Conservation (phyloP, 2,329 filamentous ascomycete species). For the Gnomoniopsis sp. region DNA sequence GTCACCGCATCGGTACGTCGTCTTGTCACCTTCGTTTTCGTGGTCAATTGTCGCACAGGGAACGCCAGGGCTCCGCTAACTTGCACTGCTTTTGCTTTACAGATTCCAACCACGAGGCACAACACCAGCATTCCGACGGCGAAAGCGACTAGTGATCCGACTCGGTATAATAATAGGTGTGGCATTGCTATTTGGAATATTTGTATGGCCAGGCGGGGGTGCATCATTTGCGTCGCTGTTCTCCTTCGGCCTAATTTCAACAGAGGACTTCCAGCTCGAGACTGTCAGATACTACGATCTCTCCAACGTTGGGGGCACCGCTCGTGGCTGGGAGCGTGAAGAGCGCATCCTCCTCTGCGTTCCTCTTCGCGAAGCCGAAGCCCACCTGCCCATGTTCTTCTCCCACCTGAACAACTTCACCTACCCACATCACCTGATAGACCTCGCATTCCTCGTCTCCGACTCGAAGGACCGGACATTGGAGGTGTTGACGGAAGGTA, state of each 20-base stretch:
- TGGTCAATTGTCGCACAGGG: not conserved
- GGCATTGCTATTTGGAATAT: constrained; percentile 66
- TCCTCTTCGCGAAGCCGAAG: constrained; percentile 85
- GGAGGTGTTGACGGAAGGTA: constrained; percentile 66
- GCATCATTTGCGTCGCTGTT: constrained; percentile 58
- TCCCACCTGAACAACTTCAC: constrained; percentile 95
- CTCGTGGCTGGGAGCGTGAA: constrained; percentile 91
- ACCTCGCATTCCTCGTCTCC: constrained; percentile 93
- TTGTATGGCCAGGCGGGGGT: constrained; percentile 61
- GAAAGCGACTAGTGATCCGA: constrained; percentile 69
- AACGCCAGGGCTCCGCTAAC: constrained; percentile 17
- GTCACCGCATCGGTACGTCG: constrained; percentile 76
- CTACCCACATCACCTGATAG: constrained; percentile 94
- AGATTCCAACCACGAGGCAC: constrained; percentile 85
- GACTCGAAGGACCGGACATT: constrained; percentile 94
- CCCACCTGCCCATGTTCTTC: constrained; percentile 97
- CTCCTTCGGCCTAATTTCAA: constrained; percentile 68
- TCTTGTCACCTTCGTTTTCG: constrained; percentile 17
- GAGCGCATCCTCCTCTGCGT: constrained; percentile 95
- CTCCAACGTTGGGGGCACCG: constrained; percentile 84
- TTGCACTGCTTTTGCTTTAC: constrained; percentile 14
- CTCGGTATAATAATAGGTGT: constrained; percentile 57
- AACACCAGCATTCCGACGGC: constrained; percentile 65
- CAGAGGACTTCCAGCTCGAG: constrained; percentile 76
- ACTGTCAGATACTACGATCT: constrained; percentile 97